Evolutionary conservation across 345 rosid genomes (phyloP).

Genomic region (Dimocarpus longan): DNA sequence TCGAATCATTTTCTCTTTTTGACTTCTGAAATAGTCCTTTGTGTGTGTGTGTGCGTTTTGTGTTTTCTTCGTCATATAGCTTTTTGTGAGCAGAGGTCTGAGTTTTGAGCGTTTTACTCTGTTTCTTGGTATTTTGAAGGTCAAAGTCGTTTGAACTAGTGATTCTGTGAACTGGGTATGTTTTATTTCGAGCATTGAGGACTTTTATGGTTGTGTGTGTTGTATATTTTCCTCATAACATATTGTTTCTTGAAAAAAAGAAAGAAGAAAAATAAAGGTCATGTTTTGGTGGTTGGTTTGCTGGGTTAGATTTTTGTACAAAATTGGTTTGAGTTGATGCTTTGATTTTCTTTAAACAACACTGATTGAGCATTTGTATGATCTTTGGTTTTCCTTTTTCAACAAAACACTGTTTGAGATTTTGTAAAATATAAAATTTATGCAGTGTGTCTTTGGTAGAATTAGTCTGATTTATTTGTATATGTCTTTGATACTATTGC

Average conservation of each 20-base stretch:
- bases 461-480: neutral
- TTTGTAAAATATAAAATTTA: neutral
- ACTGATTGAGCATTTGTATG: neutral
- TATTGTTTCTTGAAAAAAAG: too few relatives aligned
- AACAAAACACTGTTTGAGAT: neutral
- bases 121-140: neutral
- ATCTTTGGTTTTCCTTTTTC: neutral
- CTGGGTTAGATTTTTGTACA: neutral
- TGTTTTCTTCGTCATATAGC: neutral
- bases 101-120: conserved; percentile 10
- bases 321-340: neutral
- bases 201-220: neutral
- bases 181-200: neutral
- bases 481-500: neutral
- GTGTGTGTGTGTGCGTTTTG: neutral
- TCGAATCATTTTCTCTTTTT: conserved; percentile 1
- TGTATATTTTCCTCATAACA: neutral
- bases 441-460: neutral
- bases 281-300: neutral
- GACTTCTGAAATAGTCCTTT: conserved; percentile 10
- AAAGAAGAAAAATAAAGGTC: neutral
- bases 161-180: conserved; percentile 5
- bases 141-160: conserved; percentile 1
- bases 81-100: neutral
- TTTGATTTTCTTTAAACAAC: neutral